These are phyloP conservation scores for Pelargonium citronellum DNA, from an alignment of 441 rosid species.

Conservation along the genomic window DNA sequence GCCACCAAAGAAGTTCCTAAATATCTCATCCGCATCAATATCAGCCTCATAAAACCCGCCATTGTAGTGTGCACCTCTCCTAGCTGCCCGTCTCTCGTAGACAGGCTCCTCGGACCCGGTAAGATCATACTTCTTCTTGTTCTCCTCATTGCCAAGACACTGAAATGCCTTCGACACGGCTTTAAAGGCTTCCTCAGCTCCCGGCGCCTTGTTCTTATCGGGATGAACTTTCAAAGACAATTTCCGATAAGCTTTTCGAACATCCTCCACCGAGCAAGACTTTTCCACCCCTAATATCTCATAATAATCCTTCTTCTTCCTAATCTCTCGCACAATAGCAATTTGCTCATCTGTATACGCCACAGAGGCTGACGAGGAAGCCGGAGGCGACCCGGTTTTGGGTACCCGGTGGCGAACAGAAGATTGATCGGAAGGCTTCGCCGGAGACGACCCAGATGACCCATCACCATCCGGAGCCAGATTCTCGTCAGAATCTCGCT, in stretches of 20 bases:
- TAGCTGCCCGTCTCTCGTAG: slow-evolving; percentile 40
- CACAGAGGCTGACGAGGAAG: slow-evolving; percentile 36
- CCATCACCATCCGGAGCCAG: slow-evolving; percentile 21
- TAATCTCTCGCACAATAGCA: slow-evolving; percentile 61
- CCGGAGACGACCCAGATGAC: slow-evolving; percentile 20
- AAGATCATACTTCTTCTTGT: slow-evolving; percentile 59
- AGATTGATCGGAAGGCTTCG: slow-evolving; percentile 44
- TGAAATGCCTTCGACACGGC: slow-evolving; percentile 84
- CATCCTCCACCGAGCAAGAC: slow-evolving; percentile 61
- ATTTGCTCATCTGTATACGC: slow-evolving; percentile 68
- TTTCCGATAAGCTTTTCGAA: slow-evolving; percentile 74
- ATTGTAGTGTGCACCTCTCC: slow-evolving; percentile 37
- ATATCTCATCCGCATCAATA: slow-evolving; percentile 83
- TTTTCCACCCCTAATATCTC: slow-evolving; percentile 67
- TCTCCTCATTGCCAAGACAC: slow-evolving; percentile 67
- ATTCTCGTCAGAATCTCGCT: slow-evolving; percentile 25
- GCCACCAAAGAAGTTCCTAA: slow-evolving; percentile 73
- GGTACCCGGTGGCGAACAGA: slow-evolving; percentile 53
- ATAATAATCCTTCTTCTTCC: slow-evolving; percentile 73
- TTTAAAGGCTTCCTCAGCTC: slow-evolving; percentile 88
- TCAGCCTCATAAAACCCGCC: slow-evolving; percentile 69
- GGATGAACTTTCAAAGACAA: slow-evolving; percentile 88
- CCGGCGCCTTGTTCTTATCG: slow-evolving; percentile 89
- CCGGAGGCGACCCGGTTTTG: slow-evolving; percentile 29
- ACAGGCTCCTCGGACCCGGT: slow-evolving; percentile 75